These are phyloP conservation scores for Phytophthora palmivora DNA, from an alignment of 352 stramenopile genomes.

Conservation along the genomic window DNA sequence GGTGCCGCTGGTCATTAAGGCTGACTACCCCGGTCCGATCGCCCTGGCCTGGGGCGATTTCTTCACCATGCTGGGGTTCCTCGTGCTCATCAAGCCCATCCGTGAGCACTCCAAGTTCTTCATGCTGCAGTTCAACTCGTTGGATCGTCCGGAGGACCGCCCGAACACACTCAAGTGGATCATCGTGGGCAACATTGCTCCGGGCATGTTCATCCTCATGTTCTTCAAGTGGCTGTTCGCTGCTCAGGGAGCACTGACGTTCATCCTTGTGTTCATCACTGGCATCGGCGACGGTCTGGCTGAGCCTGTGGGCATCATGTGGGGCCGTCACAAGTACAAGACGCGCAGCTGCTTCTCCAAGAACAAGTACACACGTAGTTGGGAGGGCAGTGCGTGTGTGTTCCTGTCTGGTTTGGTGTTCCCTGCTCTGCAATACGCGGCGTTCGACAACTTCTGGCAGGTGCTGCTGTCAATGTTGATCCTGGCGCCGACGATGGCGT, in stretches of 20 bases:
- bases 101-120: slow-evolving; percentile 84
- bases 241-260: slow-evolving; percentile 57
- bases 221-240: slow-evolving; percentile 90
- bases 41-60: slow-evolving; percentile 86
- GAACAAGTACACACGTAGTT: slow-evolving; percentile 88
- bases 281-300: slow-evolving; percentile 80
- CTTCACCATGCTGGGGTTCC: slow-evolving; percentile 81
- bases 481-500: slow-evolving; percentile 81
- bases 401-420: slow-evolving; percentile 85
- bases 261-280: slow-evolving; percentile 87
- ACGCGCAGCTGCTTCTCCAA: slow-evolving; percentile 81
- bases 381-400: slow-evolving; percentile 82
- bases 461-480: slow-evolving; percentile 81
- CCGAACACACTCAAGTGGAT: slow-evolving; percentile 90
- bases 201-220: slow-evolving; percentile 79
- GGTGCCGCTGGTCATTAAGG: slow-evolving; percentile 81
- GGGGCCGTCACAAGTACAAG: slow-evolving; percentile 89
- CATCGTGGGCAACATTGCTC: slow-evolving; percentile 72
- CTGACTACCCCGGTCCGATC: slow-evolving; percentile 62
- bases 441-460: slow-evolving; percentile 84
- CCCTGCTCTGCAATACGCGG: slow-evolving; percentile 74
- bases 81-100: slow-evolving; percentile 87
- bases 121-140: slow-evolving; percentile 91
- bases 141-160: slow-evolving; percentile 84
- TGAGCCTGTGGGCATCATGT: slow-evolving; percentile 81